phyloP scores from a whole-genome alignment of 169 alveolate genomes.

The Eimeria acervulina region DNA sequence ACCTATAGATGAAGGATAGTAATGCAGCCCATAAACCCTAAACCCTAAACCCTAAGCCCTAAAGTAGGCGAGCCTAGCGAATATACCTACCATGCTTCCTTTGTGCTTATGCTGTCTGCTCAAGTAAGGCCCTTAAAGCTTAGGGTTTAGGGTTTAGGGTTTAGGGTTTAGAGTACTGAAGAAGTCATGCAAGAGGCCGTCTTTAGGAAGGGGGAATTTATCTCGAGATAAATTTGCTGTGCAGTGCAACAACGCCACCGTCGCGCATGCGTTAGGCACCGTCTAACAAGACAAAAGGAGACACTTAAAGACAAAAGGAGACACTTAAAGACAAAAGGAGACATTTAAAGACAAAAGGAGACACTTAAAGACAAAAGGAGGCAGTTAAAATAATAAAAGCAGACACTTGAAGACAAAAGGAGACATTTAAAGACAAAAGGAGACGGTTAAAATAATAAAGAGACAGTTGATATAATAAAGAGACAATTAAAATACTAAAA shows the following conservation, averaged over 20 bases:
- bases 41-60: conserved; percentile 34
- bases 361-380: background rate
- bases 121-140: background rate
- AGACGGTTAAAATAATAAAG: background rate
- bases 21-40: no score
- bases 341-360: background rate
- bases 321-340: background rate
- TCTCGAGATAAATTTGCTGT: conserved; percentile 53
- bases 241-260: conserved; percentile 77
- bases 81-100: background rate
- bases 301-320: background rate
- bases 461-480: background rate
- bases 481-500: background rate
- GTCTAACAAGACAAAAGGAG: conserved; percentile 6
- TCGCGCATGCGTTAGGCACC: conserved; percentile 74
- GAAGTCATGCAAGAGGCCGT: conserved; percentile 42
- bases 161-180: conserved; percentile 42
- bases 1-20: no score
- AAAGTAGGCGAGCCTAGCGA: background rate
- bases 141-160: conserved; percentile 35
- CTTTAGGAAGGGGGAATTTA: conserved; percentile 48
- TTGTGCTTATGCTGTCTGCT: background rate
- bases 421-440: background rate
- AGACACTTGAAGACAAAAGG: background rate
- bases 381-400: background rate